A percentile compares a stretch with the other conserved stretches of the same genome.
Conservation (phyloP, 352 stramenopile genomes). For the Pythium chondricola region DNA sequence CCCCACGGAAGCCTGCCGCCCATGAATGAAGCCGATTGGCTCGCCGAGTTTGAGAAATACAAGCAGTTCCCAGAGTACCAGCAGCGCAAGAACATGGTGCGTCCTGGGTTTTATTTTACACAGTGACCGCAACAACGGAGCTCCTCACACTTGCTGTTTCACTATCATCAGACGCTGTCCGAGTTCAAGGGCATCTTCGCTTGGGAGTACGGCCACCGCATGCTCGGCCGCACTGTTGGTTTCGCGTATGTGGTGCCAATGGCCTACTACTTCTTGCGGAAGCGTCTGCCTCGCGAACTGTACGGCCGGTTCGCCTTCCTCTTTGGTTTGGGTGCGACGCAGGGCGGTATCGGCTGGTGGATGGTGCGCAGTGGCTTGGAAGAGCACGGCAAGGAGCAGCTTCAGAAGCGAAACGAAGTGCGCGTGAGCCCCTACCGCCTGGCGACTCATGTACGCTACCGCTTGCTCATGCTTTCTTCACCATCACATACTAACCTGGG, state of each 20-base stretch:
- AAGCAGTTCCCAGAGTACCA: slow-evolving; percentile 98
- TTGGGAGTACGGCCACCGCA: slow-evolving; percentile 96
- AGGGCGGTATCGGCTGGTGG: slow-evolving; percentile 96
- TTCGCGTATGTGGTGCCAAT: slow-evolving; percentile 91
- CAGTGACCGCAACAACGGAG: too few relatives aligned
- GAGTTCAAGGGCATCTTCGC: slow-evolving; percentile 99
- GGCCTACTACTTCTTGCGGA: slow-evolving; percentile 89
- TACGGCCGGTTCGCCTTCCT: slow-evolving; percentile 60
- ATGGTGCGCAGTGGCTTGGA: slow-evolving; percentile 99
- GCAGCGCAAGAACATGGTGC: slow-evolving; percentile 89
- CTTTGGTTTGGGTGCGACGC: slow-evolving; percentile 57
- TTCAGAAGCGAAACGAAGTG: slow-evolving; percentile 90
- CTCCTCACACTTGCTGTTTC: not conserved
- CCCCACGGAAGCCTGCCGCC: slow-evolving; percentile 91
- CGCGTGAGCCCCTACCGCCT: slow-evolving; percentile 96
- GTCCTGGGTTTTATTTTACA: too few relatives aligned
- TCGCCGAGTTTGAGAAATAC: slow-evolving; percentile 96
- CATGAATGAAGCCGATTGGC: slow-evolving; percentile 90
- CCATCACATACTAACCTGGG: not conserved
- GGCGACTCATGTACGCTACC: slow-evolving; percentile 84
- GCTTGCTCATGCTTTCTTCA: not conserved
- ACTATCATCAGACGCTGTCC: slow-evolving; percentile 80
- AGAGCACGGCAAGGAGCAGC: slow-evolving; percentile 81
- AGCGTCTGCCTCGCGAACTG: slow-evolving; percentile 68
- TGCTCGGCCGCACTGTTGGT: slow-evolving; percentile 94